Evolutionary conservation across 1,284 basidiomycete genomes (phyloP).

Genomic region (Wallemia hederae): DNA sequence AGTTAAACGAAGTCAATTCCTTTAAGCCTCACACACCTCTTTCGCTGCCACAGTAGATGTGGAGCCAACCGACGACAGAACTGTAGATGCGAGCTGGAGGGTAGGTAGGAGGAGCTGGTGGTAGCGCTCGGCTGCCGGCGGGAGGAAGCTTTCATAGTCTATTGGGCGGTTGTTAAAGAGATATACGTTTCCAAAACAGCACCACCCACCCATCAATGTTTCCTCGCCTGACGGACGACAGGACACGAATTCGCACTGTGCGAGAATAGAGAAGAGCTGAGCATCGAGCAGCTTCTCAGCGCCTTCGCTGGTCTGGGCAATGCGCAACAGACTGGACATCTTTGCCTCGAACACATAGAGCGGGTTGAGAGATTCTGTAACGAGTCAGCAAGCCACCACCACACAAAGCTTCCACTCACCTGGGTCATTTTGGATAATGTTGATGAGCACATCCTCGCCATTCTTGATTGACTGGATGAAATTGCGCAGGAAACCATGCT

Average conservation of each 20-base stretch:
- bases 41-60: conserved; percentile 35
- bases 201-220: conserved; percentile 37
- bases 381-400: conserved; percentile 3
- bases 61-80: conserved; percentile 22
- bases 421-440: conserved; percentile 60
- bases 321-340: conserved; percentile 55
- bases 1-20: conserved; percentile 4
- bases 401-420: conserved; percentile 22
- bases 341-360: conserved; percentile 88
- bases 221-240: conserved; percentile 50
- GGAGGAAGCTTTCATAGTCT: conserved; percentile 64
- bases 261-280: conserved; percentile 43
- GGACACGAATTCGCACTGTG: conserved; percentile 63
- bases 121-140: conserved; percentile 58
- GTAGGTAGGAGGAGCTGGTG: conserved; percentile 64
- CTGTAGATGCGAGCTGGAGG: conserved; percentile 41
- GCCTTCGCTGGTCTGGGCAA: conserved; percentile 50
- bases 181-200: not conserved
- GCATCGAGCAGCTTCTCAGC: conserved; percentile 61
- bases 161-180: not conserved
- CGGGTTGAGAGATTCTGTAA: conserved; percentile 56
- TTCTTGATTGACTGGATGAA: conserved; percentile 64
- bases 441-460: conserved; percentile 44
- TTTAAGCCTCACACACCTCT: conserved; percentile 4
- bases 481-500: conserved; percentile 50